Evolutionary conservation across 495 filamentous ascomycete genomes (phyloP).

Genomic region (Rhypophila decipiens): DNA sequence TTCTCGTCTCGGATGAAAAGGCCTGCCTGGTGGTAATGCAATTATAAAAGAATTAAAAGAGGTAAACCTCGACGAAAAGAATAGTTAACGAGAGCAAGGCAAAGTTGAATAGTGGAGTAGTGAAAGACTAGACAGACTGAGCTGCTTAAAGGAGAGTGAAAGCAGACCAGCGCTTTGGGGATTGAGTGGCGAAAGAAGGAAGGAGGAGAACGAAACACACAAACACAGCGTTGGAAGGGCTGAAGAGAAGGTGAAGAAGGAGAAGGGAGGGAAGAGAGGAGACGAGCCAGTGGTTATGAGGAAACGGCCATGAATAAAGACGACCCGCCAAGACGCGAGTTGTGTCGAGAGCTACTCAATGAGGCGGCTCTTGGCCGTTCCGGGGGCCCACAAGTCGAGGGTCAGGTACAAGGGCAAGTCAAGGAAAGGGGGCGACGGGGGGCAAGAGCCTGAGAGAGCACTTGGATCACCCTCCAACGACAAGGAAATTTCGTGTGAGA

Average conservation of each 20-base stretch:
- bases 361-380: conserved; percentile 27
- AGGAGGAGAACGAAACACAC: conserved; percentile 31
- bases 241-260: conserved; percentile 15
- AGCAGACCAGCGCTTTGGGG: conserved; percentile 53
- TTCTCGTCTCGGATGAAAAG: conserved; percentile 23
- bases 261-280: conserved; percentile 22
- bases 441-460: background rate
- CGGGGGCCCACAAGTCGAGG: conserved; percentile 24
- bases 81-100: conserved; percentile 19
- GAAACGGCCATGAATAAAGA: conserved; percentile 34
- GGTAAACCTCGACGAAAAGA: conserved; percentile 35
- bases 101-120: conserved; percentile 9
- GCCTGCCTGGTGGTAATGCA: conserved; percentile 28
- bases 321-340: conserved; percentile 11
- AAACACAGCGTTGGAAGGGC: conserved; percentile 10
- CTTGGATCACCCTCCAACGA: background rate
- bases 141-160: conserved; percentile 39
- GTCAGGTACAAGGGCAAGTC: too few species aligned
- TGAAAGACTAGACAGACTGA: conserved; percentile 24
- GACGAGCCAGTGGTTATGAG: conserved; percentile 15
- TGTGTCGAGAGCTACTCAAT: background rate
- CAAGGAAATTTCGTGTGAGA: too few species aligned
- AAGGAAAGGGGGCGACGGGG: too few species aligned
- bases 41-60: conserved; percentile 27
- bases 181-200: conserved; percentile 3